Base-by-base conservation (phyloP, 805 yeast genomes). In the Kuraishia cidri region DNA sequence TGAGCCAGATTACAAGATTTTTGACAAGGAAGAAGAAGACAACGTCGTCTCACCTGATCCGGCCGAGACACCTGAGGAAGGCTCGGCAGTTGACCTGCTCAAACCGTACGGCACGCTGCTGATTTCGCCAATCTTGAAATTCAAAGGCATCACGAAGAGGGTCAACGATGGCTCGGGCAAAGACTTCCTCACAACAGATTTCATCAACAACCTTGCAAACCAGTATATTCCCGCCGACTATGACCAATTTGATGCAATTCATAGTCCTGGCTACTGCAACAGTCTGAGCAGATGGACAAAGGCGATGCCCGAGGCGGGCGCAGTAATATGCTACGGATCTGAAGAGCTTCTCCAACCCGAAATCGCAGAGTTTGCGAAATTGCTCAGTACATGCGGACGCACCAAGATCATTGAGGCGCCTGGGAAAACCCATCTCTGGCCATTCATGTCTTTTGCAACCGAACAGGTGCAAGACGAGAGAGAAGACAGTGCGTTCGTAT, bases 351-450 rank as follows among this genome's bases (percentile, higher is more conserved):
- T 60, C 26, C 48, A 54, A n/a, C 37, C 42, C 1, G 67, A 66
- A 25, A 56, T 66, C 18, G 56, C 52, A 31, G 46, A 48, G 22
- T 49, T 69, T 31, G 47, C 52, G 9, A 33, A 32, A 5, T 31
- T 37, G 9, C 41, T 62, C 26, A 35, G 43, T 13, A 31, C 37
- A 13, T 44, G 46, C 15, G 58, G 63, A 4, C 40, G 50, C 13
- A 47, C 65, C 8, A 56, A 57, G 31, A 42, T 59, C 10, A 57
- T 58, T 37, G 45, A 48, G 13, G 56, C 52, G 26, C 44, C 42
- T 3, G 50, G 55, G 20, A 60, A 55, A 33, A 44, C 63, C 3
- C 77, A 71, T 37, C 56, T 66, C 13, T 70, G 76, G 75, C 75
- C 73, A 6, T 46, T 71, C 19, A 37, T 63, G 4, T 47, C 52